Base-by-base conservation (phyloP, 2,329 filamentous ascomycete species). In the Cytospora chrysosperma region DNA sequence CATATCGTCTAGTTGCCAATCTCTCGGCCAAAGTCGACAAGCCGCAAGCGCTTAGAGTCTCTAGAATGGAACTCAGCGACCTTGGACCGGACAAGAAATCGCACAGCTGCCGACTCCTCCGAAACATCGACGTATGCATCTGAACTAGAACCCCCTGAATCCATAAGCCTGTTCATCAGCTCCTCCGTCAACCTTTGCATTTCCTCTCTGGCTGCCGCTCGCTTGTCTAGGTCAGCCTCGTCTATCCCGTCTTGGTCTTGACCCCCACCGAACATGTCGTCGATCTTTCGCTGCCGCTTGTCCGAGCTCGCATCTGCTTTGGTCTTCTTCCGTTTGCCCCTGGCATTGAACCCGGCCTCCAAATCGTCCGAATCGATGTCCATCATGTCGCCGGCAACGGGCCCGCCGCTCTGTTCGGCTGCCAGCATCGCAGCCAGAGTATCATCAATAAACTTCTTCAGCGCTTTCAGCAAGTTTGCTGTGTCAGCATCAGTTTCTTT, bases 371-470 rank as follows among this genome's bases (percentile, higher is more conserved):
- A 69, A 79, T 87, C 76, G 26, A 90, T 71, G 73, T 90, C 86
- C 71, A 89, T 81, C 69, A 88, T 80, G 68, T 92, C 89, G 4
- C 92, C 91, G 0, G 93, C 91, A 13, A 93, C 88, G 0, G 92
- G 92, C 0, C 92, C 92, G 9, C 92, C 92, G 1, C 93, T 81
- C 71, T 93, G 90, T 76, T 96, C 92, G 0, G 91, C 90, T 8
- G 91, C 92, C 51, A 96, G 80, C 86, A 94, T 90, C 3, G 84
- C 77, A 1, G 90, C 89, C 1, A 96, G 81, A 49, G 86, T 83
- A 51, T 85, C 78, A 66, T 91, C 85, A 63, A 94, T 88, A 71
- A 96, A 96, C 19, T 77, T 78, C 67, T 88, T 85, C 61, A 96
- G 81, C 0, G 85, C 81, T 63, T 82, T 83, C 61, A 90, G 83